Conservation (phyloP, 1,284 basidiomycete genomes). For the Hemileia vastatrix region DNA sequence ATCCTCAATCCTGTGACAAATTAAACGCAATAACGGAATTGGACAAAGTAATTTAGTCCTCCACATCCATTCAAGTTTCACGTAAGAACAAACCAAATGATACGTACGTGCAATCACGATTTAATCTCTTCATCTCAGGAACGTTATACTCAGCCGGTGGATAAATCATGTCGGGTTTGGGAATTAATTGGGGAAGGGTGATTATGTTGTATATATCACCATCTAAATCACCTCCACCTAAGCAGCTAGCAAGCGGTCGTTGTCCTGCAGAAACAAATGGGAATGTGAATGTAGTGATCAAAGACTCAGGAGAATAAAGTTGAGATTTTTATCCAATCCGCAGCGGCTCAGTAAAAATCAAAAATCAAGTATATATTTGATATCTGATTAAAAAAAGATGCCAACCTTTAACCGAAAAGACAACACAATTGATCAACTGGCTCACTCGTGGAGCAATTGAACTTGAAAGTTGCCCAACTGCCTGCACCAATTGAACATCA, state of each 20-base stretch:
- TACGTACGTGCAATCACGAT: constrained; percentile 50
- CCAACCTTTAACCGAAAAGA: constrained; percentile 59
- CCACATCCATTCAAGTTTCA: too few species aligned
- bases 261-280: constrained; percentile 47
- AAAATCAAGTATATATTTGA: too few species aligned
- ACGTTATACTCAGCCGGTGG: constrained; percentile 53
- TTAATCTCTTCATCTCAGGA: constrained; percentile 50
- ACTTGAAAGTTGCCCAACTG: constrained; percentile 58
- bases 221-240: constrained; percentile 65
- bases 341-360: too few species aligned
- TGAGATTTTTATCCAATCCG: too few species aligned
- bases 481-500: constrained; percentile 60
- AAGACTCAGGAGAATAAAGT: too few species aligned
- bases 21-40: background rate
- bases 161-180: constrained; percentile 40
- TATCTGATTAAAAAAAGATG: too few species aligned
- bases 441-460: constrained; percentile 49
- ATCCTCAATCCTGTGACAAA: constrained; percentile 50
- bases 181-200: constrained; percentile 50
- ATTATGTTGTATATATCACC: constrained; percentile 55
- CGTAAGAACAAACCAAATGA: too few species aligned
- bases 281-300: background rate
- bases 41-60: background rate
- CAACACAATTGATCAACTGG: constrained; percentile 58
- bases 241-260: constrained; percentile 57